Conservation (phyloP, 2,329 filamentous ascomycete genomes). For the Exophiala lecanii-corni region DNA sequence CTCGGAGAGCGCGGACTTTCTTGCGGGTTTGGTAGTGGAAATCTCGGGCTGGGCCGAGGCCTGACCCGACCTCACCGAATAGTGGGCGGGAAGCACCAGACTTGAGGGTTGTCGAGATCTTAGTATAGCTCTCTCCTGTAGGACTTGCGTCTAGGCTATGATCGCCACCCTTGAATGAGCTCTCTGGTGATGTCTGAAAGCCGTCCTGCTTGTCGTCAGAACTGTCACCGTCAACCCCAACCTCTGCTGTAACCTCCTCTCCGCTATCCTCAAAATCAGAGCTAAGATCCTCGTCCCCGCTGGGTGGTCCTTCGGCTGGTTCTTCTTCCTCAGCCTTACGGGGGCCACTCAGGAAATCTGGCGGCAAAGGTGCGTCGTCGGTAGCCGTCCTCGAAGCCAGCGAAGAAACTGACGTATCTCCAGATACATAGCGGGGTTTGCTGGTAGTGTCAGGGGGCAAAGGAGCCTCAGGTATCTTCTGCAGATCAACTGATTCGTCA, state of each 20-base stretch:
- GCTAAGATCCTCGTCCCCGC: slow-evolving; percentile 26
- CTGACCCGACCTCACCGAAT: slow-evolving; percentile 43
- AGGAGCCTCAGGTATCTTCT: slow-evolving; percentile 35
- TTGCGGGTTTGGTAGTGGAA: slow-evolving; percentile 35
- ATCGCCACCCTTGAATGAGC: slow-evolving; percentile 39
- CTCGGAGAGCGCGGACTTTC: slow-evolving; percentile 44
- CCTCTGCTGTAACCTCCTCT: slow-evolving; percentile 42
- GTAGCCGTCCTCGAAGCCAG: slow-evolving; percentile 13
- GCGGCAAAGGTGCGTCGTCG: slow-evolving; percentile 29
- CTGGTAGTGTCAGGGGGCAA: slow-evolving; percentile 47
- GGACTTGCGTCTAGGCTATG: slow-evolving; percentile 36
- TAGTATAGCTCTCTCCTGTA: slow-evolving; percentile 38
- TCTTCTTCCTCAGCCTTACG: slow-evolving; percentile 12
- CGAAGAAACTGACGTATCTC: slow-evolving; percentile 44
- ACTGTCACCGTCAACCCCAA: slow-evolving; percentile 28
- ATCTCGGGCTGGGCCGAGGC: slow-evolving; percentile 25
- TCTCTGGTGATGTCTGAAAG: slow-evolving; percentile 40
- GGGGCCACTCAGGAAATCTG: slow-evolving; percentile 28
- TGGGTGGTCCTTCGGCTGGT: slow-evolving; percentile 14
- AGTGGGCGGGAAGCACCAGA: slow-evolving; percentile 31
- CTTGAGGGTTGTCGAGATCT: slow-evolving; percentile 31
- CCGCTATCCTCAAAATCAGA: slow-evolving; percentile 45
- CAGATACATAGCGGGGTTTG: slow-evolving; percentile 41
- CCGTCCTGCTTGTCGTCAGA: slow-evolving; percentile 29
- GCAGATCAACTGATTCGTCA: slow-evolving; percentile 30